These are phyloP conservation scores for Quercus phellos DNA, from an alignment of 331 rosid species.

Conservation along the genomic window DNA sequence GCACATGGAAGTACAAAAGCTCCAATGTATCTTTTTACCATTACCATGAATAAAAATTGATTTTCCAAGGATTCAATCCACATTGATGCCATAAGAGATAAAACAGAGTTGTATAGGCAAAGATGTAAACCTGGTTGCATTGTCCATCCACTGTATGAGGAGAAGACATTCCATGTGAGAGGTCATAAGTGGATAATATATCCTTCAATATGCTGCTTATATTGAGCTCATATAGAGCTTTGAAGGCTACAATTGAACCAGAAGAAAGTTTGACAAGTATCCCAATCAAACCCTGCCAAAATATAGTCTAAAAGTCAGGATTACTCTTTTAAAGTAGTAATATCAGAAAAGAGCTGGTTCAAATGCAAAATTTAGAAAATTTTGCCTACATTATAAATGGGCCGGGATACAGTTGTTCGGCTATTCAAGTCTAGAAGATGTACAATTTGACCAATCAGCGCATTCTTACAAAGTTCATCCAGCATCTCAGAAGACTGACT, in stretches of 20 bases:
- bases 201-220: constrained; percentile 72
- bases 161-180: constrained; percentile 74
- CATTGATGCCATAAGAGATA: constrained; percentile 10
- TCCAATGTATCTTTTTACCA: neutral
- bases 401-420: constrained; percentile 54
- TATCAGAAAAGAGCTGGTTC: constrained; percentile 1
- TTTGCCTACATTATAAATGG: constrained; percentile 61
- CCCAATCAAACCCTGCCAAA: constrained; percentile 78
- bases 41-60: neutral
- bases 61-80: constrained; percentile 1
- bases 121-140: constrained; percentile 65
- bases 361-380: neutral
- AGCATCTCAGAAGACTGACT: constrained; percentile 62
- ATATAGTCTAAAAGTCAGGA: constrained; percentile 24
- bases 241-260: constrained; percentile 76
- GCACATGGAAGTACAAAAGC: neutral
- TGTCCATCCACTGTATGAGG: constrained; percentile 64
- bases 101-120: constrained; percentile 9
- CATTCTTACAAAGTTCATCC: constrained; percentile 85
- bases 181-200: constrained; percentile 55
- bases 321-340: constrained; percentile 23
- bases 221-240: constrained; percentile 67
- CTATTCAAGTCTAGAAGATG: constrained; percentile 64
- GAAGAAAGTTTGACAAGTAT: constrained; percentile 78
- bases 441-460: constrained; percentile 65